Evolutionary conservation across 225 moss, liverwort and hornwort genomes (phyloP), one percentile per base, ranked within the genome.

Genomic region (Thuidium tamariscinum): DNA sequence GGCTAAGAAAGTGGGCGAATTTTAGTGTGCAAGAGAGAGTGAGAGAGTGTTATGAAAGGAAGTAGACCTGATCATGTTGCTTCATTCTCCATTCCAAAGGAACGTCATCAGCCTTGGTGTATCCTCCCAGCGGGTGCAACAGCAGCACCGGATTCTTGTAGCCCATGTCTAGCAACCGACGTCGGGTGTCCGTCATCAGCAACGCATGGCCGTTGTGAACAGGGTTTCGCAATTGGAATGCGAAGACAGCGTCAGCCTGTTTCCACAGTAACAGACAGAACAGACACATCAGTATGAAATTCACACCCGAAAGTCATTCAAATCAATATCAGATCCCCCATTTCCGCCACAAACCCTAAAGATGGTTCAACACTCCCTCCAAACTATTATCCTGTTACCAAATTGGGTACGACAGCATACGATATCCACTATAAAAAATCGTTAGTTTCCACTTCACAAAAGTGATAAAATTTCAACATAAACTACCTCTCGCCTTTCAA

Each of bases 61-160:
- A 73, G 3, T 32, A 39, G 11, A 95, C 97, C 96, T 97, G 87
- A 65, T 94, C 96, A 46, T 97, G 97, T 88, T 97, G 97, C 90
- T 96, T 97, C 97, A 97, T 97, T 82, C 97, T 94, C 96, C 97
- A 97, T 18, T 95, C 89, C 16, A 97, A 60, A 29, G 96, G 97
- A 21, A 97, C 97, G 79, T 97, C 96, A 36, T 97, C 97, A 12
- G 93, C 93, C 84, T 97, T 96, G 7, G 96, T 96, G 81, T 89
- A 96, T 20, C 96, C 97, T 16, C 97, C 97, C 85, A 96, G 88
- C 19, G 97, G 97, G 32, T 97, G 97, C 74, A 97, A 83, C 46
- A 97, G 86, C 84, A 97, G 85, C 68, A 97, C 67, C 10, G 96
- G 97, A 69, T 97, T 97, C 86, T 95, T 92, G 88, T 88, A 97